These are phyloP conservation scores for Chionographis japonica DNA, from an alignment of 106 monocot genomes.

Conservation along the genomic window DNA sequence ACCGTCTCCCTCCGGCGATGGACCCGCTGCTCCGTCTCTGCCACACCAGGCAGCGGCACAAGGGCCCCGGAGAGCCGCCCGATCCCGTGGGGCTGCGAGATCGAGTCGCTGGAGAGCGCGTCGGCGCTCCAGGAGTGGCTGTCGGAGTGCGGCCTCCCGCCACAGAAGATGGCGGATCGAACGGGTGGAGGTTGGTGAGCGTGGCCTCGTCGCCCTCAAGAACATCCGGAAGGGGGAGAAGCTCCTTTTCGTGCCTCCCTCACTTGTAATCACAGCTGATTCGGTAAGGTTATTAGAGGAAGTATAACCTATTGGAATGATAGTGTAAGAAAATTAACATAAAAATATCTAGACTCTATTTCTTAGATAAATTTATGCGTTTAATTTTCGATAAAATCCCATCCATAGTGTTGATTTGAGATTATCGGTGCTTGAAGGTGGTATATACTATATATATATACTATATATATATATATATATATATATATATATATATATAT, in stretches of 20 bases:
- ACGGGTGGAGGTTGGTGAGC: slow-evolving; percentile 77
- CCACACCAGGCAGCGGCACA: slow-evolving; percentile 1
- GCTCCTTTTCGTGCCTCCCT: slow-evolving; percentile 88
- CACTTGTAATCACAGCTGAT: slow-evolving; percentile 80
- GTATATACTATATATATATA: no score
- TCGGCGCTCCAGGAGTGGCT: slow-evolving; percentile 73
- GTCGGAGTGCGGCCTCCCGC: slow-evolving; percentile 73
- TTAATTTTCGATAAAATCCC: no score
- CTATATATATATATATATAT: no score
- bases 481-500: no score
- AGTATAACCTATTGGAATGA: no score
- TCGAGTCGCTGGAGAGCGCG: slow-evolving; percentile 61
- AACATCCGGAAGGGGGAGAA: slow-evolving; percentile 95
- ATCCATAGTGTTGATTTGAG: no score
- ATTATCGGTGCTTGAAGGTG: no score
- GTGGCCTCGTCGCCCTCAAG: slow-evolving; percentile 90
- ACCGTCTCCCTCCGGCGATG: background rate
- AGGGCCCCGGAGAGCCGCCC: background rate
- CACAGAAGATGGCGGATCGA: slow-evolving; percentile 77
- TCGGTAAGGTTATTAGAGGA: slow-evolving; percentile 34
- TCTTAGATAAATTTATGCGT: no score
- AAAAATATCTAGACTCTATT: no score
- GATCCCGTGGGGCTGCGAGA: slow-evolving; percentile 81
- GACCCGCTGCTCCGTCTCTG: slow-evolving; percentile 29
- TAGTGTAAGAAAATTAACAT: no score